Percentiles rank a stretch among this genome's conserved stretches.
Evolutionary conservation across 192 early-diverging fungal species (phyloP).

Genomic region (Coemansia sp.): DNA sequence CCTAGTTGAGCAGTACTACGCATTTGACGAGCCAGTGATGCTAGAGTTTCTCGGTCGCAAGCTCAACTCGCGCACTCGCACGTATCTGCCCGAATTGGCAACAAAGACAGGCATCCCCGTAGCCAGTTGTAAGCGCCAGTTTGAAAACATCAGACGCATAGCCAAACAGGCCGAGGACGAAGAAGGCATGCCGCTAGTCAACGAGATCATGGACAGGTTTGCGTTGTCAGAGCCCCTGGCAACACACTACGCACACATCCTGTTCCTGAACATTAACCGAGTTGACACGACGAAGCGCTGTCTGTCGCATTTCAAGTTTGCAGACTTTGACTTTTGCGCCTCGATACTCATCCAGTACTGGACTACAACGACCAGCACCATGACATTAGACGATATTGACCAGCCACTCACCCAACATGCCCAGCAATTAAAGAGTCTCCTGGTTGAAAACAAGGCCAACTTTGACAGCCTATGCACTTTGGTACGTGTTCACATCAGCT

Average conservation of each 20-base stretch:
- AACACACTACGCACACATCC: conserved; percentile 19
- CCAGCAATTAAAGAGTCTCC: conserved; percentile 50
- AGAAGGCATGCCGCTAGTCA: conserved; percentile 44
- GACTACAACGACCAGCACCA: conserved; percentile 28
- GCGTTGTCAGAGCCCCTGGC: conserved; percentile 17
- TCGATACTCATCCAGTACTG: conserved; percentile 24
- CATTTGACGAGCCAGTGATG: conserved; percentile 31
- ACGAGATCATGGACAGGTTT: conserved; percentile 33
- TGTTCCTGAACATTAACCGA: conserved; percentile 30
- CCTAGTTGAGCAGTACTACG: conserved; percentile 23
- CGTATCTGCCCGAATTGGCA: conserved; percentile 21
- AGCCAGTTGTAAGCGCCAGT: conserved; percentile 37
- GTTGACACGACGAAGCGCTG: conserved; percentile 30
- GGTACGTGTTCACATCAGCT: conserved; percentile 2
- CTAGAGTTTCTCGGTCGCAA: conserved; percentile 27
- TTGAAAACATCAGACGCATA: conserved; percentile 67
- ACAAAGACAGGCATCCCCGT: conserved; percentile 15
- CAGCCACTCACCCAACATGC: conserved; percentile 52
- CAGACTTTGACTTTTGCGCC: conserved; percentile 35
- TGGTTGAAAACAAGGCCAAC: conserved; percentile 36
- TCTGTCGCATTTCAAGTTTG: conserved; percentile 19
- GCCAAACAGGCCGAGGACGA: conserved; percentile 59
- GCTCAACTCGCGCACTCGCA: conserved; percentile 29
- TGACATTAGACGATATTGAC: conserved; percentile 45
- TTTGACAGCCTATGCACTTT: conserved; percentile 8